Percentiles rank a stretch among this genome's conserved stretches.
Evolutionary conservation across 257 asterid species (phyloP).

Genomic region (Mitragyna speciosa): DNA sequence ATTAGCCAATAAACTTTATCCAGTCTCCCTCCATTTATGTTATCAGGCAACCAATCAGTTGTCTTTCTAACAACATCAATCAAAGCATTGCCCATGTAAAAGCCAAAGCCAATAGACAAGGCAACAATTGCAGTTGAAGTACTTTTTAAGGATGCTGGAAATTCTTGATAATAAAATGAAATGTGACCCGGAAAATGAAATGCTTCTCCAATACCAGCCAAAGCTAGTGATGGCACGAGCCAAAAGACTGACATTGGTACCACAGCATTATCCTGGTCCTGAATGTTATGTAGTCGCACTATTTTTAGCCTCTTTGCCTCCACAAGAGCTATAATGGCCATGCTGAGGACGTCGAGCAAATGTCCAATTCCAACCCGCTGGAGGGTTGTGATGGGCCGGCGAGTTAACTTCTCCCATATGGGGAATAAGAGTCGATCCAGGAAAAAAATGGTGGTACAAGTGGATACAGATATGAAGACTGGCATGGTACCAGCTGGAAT

Average conservation of each 20-base stretch:
- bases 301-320: conserved; percentile 33
- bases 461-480: conserved; percentile 49
- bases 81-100: conserved; percentile 26
- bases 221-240: conserved; percentile 47
- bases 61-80: conserved; percentile 33
- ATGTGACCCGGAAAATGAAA: conserved; percentile 35
- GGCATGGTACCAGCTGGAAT: conserved; percentile 61
- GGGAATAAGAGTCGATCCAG: conserved; percentile 50
- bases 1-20: conserved; percentile 66
- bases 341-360: conserved; percentile 34
- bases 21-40: conserved; percentile 60
- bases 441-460: conserved; percentile 41
- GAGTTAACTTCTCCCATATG: conserved; percentile 35
- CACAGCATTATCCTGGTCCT: conserved; percentile 13
- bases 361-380: conserved; percentile 64
- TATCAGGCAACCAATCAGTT: conserved; percentile 64
- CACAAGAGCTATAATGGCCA: conserved; percentile 45
- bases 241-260: conserved; percentile 41
- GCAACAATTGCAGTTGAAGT: conserved; percentile 32
- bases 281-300: neutral
- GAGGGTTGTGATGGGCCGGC: conserved; percentile 47
- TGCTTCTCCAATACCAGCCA: conserved; percentile 44
- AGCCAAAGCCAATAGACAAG: conserved; percentile 26
- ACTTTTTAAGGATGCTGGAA: conserved; percentile 32
- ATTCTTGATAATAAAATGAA: conserved; percentile 32